phyloP scores from a whole-genome alignment of 1,284 basidiomycete genomes.

The Austroboletus novae-zelandiae region DNA sequence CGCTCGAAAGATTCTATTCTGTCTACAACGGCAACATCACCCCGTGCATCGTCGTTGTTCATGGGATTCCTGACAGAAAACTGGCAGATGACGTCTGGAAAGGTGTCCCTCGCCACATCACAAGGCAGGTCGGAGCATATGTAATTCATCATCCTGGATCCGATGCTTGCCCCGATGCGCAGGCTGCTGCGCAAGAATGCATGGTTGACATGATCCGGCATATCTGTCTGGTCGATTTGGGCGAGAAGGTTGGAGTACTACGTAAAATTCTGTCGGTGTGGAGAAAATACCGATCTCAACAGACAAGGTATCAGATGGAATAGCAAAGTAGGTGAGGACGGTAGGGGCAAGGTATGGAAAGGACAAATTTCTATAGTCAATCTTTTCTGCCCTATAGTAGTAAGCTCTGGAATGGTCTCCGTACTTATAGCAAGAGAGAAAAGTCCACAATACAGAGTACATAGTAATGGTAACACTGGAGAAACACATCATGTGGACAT shows the following conservation, averaged over 20 bases:
- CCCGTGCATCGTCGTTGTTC: conserved; percentile 22
- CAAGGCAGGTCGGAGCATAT: conserved; percentile 9
- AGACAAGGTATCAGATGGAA: neutral
- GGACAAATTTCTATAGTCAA: too few relatives aligned
- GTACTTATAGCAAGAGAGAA: conserved; percentile 3
- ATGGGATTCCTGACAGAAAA: conserved; percentile 8
- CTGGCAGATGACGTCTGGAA: conserved; percentile 21
- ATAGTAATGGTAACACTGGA: conserved; percentile 12
- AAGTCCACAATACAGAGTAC: conserved; percentile 13
- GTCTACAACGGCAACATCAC: conserved; percentile 16
- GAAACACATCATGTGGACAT: conserved; percentile 5
- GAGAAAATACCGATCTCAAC: conserved; percentile 23
- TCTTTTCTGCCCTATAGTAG: neutral
- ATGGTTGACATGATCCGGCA: conserved; percentile 15
- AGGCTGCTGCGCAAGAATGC: conserved; percentile 5
- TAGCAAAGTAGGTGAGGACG: neutral
- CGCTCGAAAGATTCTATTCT: conserved; percentile 17
- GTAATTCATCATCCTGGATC: conserved; percentile 18
- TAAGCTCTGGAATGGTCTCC: neutral
- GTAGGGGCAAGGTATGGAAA: neutral
- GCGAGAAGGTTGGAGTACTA: conserved; percentile 19
- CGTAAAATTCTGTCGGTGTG: conserved; percentile 19
- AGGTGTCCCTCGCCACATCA: conserved; percentile 11
- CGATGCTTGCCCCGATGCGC: conserved; percentile 5
- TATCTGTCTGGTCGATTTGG: conserved; percentile 17